Evolutionary conservation across 768 basidiomycete genomes (phyloP).

Genomic region (Polyporus arcularius): DNA sequence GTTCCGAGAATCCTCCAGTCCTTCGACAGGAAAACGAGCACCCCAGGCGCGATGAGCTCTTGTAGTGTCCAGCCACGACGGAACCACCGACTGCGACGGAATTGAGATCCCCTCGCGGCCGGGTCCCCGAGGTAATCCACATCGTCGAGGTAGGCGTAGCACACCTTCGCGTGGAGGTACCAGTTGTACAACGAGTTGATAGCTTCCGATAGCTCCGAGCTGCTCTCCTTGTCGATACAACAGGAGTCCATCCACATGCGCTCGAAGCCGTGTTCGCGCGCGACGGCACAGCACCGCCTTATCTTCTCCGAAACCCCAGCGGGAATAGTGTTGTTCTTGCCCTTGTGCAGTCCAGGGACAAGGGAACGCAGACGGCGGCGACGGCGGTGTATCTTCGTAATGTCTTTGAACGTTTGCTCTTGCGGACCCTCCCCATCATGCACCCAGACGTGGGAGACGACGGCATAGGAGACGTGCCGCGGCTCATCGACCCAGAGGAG

Average conservation of each 20-base stretch:
- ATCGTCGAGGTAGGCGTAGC: constrained; percentile 11
- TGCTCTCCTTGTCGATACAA: constrained; percentile 10
- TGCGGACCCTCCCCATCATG: background rate
- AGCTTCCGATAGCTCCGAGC: constrained; percentile 3
- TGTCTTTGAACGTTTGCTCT: constrained; percentile 5
- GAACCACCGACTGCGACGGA: constrained; percentile 3
- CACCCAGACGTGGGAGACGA: constrained; percentile 7
- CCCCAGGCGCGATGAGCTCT: constrained; percentile 1
- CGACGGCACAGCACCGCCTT: background rate
- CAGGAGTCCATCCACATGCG: constrained; percentile 13
- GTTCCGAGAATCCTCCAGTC: constrained; percentile 2
- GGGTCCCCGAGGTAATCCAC: background rate
- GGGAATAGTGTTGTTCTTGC: background rate
- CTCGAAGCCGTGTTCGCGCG: constrained; percentile 1
- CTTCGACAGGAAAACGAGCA: background rate
- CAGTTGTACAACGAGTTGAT: constrained; percentile 9
- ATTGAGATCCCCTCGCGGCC: background rate
- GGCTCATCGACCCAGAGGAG: constrained; percentile 8
- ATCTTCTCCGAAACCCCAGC: constrained; percentile 1
- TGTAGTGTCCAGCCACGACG: constrained; percentile 10
- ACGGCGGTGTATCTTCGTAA: background rate
- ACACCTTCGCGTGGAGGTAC: constrained; percentile 7
- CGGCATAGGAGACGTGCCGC: constrained; percentile 1
- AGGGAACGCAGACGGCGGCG: background rate
- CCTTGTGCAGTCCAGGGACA: background rate